Percentiles rank a stretch among this genome's conserved stretches.
Evolutionary conservation across 176 grass and related monocot genomes (phyloP).

Genomic region (Hyparrhenia diplandra): DNA sequence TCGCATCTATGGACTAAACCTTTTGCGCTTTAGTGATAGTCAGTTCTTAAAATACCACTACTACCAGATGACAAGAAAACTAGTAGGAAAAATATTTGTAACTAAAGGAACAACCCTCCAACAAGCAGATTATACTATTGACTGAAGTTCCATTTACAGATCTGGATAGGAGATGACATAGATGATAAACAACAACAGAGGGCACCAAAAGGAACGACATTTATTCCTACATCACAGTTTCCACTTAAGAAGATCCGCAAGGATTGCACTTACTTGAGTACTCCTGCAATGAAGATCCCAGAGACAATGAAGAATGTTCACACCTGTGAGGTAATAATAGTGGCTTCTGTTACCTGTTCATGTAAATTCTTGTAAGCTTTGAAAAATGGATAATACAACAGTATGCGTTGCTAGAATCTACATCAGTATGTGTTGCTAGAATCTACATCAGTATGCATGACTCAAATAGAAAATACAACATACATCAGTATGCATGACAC

Average conservation of each 20-base stretch:
- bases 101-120: background rate
- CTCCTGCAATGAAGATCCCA: conserved; percentile 76
- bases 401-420: too few species aligned
- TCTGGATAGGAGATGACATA: conserved; percentile 82
- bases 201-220: conserved; percentile 49
- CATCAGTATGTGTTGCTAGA: too few species aligned
- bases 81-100: background rate
- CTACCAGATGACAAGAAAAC: background rate
- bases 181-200: conserved; percentile 52
- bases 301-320: conserved; percentile 66
- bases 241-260: conserved; percentile 64
- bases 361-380: conserved; percentile 13
- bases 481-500: background rate
- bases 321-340: conserved; percentile 64
- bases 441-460: background rate
- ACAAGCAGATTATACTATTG: conserved; percentile 2
- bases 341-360: background rate
- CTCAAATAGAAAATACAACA: background rate
- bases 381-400: too few species aligned
- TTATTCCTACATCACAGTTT: conserved; percentile 71
- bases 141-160: conserved; percentile 31
- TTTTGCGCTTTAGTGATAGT: background rate
- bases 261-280: conserved; percentile 71
- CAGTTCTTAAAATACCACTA: background rate
- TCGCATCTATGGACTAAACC: background rate